Percentiles rank a stretch among this genome's conserved stretches.
Conservation (phyloP, 305 asterid species). For the Coffea humblotiana region DNA sequence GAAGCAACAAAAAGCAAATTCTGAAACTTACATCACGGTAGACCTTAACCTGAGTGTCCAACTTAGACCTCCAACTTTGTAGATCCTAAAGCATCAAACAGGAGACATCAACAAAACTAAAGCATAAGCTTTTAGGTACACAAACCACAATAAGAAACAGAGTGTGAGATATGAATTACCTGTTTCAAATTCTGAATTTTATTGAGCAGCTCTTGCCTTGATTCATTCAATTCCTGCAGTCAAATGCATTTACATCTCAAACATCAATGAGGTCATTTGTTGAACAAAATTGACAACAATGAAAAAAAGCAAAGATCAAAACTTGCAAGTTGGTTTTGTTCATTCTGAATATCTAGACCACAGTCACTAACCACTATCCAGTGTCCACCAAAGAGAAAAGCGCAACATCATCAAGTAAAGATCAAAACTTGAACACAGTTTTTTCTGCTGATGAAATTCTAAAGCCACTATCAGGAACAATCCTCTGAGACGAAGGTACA, state of each 20-base stretch:
- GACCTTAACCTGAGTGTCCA: conserved; percentile 81
- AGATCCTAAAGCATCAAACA: conserved; percentile 51
- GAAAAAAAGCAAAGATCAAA: background rate
- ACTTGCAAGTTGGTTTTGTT: background rate
- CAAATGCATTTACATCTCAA: conserved; percentile 1
- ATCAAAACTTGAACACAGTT: background rate
- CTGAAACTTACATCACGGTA: conserved; percentile 66
- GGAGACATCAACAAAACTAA: conserved; percentile 1
- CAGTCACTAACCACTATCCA: background rate
- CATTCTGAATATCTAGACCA: background rate
- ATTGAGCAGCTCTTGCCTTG: conserved; percentile 75
- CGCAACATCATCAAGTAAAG: background rate
- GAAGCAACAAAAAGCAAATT: background rate
- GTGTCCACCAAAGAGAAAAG: background rate
- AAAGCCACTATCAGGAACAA: background rate
- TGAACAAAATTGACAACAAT: background rate
- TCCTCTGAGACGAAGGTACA: background rate
- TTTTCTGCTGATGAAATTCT: background rate
- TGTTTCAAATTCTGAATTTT: conserved; percentile 81
- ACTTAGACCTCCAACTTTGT: conserved; percentile 77
- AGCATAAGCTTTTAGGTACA: background rate
- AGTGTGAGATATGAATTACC: conserved; percentile 36
- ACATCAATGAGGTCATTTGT: background rate
- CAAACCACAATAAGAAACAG: background rate
- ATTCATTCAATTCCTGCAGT: conserved; percentile 72